phyloP scores from a whole-genome alignment of 208 protist genomes.

The Spironucleus salmonicida region DNA sequence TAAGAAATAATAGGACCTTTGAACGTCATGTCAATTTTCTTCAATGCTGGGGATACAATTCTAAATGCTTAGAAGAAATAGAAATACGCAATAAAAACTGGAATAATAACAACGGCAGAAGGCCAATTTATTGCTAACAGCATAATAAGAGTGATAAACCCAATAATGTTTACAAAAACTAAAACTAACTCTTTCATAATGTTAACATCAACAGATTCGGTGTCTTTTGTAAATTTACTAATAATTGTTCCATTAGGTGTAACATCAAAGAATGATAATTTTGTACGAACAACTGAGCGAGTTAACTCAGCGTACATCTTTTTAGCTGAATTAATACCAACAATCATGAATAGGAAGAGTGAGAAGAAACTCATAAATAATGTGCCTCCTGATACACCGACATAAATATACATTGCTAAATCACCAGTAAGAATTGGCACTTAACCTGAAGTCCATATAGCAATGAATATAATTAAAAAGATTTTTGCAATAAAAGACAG shows the following conservation, averaged over 20 bases:
- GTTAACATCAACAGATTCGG: slow-evolving; percentile 11
- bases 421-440: neutral
- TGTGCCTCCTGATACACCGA: neutral
- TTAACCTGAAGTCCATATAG: neutral
- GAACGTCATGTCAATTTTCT: slow-evolving; percentile 56
- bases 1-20: slow-evolving; percentile 54
- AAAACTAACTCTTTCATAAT: neutral
- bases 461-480: neutral
- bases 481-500: neutral
- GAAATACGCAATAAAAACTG: neutral
- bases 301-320: neutral
- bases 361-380: neutral
- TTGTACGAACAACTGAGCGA: neutral
- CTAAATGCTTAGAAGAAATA: neutral
- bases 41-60: slow-evolving; percentile 53
- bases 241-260: slow-evolving; percentile 33
- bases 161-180: neutral
- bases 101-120: neutral
- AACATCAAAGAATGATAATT: slow-evolving; percentile 29
- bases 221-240: slow-evolving; percentile 30
- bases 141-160: neutral
- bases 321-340: neutral
- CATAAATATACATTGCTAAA: neutral
- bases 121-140: neutral
- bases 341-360: neutral